Percentiles rank a stretch among this genome's conserved stretches.
phyloP scores from a whole-genome alignment of 116 monocot species.

The Phalaenopsis hybrid region DNA sequence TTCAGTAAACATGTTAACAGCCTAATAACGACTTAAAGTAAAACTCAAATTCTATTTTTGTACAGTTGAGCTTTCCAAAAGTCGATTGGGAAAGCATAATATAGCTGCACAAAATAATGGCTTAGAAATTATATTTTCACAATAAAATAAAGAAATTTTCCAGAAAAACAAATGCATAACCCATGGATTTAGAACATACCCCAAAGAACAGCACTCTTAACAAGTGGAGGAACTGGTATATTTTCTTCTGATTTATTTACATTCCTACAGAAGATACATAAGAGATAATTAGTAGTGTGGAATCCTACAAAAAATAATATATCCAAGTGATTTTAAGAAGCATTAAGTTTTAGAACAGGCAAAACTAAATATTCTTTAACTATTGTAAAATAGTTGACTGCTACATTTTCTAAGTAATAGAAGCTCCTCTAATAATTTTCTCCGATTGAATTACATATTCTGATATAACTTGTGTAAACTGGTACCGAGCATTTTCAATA shows the following conservation, averaged over 20 bases:
- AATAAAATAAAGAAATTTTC: neutral
- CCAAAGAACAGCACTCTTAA: slow-evolving; percentile 59
- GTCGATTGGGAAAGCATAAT: no score
- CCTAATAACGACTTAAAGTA: no score
- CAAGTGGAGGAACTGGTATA: slow-evolving; percentile 48
- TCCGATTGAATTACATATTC: neutral
- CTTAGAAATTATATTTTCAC: neutral
- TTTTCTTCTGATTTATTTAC: slow-evolving; percentile 48
- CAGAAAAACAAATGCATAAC: neutral
- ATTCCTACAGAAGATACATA: slow-evolving; percentile 16
- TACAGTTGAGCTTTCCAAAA: no score
- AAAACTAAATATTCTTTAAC: neutral
- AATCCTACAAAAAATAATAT: neutral
- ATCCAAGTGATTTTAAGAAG: neutral
- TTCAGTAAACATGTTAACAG: no score
- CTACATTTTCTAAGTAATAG: no score
- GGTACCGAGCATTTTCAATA: neutral
- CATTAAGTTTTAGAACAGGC: neutral
- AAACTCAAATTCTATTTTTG: no score
- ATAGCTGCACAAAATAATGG: neutral
- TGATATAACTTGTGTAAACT: neutral
- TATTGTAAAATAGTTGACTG: neutral
- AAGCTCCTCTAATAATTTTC: neutral
- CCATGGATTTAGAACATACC: slow-evolving; percentile 38
- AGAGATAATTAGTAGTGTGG: neutral